Base-by-base conservation (phyloP, 768 basidiomycete species). In the Wakefieldia striispora region DNA sequence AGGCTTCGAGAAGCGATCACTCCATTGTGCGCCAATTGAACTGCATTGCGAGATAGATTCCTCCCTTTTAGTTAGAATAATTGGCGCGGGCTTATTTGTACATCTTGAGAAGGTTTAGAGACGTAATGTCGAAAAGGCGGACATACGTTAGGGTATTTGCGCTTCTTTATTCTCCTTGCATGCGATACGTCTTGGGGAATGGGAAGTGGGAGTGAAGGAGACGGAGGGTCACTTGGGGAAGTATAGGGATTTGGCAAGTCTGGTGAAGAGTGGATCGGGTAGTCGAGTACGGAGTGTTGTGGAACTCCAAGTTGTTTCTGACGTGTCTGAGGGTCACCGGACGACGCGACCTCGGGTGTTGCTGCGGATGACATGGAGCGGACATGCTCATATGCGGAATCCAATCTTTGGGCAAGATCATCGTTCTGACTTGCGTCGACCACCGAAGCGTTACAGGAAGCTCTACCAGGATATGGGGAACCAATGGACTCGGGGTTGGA, bases 301-400 rank as follows among this genome's bases (percentile, higher is more conserved):
- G 66, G 56, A 8, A 65, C 51, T 27, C 64, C 66, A 23, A 68
- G 51, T 26, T 69, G 62, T 42, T 62, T 66, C 41, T 51, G 64
- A 54, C 56, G 51, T 10, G 49, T 61, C 43, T 50, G 54, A 38
- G 67, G 64, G 16, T 68, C 61, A n/a, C 55, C 50, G 13, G 67
- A 53, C 8, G 64, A 36, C n/a, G 31, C 19, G 16, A 42, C 45
- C 21, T 29, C 37, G 27, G 42, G 49, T 37, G 60, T 49, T 41
- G 50, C 4, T 24, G 46, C 46, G 26, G 51, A 52, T 5, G 47
- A 27, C 65, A 69, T 60, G 6, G 44, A 53, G 12, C 40, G 57
- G 16, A 69, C 62, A n/a, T 51, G 49, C 10, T 53, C 51, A 40
- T 66, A 64, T 39, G 67, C 64, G 8, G 43, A 36, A 35, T 23